Conservation (phyloP, 352 stramenopile genomes). For the Globisporangium radiosum region DNA sequence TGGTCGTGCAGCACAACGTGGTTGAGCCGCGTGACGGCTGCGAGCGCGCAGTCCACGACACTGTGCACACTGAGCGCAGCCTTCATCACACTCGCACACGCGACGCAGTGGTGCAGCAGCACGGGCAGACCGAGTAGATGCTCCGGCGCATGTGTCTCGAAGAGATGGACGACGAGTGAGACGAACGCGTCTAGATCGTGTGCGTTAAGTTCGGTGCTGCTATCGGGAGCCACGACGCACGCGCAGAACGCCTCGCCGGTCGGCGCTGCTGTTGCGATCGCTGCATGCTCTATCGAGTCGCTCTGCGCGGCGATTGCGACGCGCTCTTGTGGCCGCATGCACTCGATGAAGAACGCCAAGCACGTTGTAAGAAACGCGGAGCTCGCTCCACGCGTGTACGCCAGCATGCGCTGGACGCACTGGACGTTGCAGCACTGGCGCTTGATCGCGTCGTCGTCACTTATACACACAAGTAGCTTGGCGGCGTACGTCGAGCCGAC, state of each 20-base stretch:
- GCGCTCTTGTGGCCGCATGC: neutral
- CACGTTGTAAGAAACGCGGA: slow-evolving; percentile 24
- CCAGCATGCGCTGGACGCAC: slow-evolving; percentile 24
- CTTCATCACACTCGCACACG: slow-evolving; percentile 22
- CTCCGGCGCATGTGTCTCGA: slow-evolving; percentile 32
- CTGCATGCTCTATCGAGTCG: neutral
- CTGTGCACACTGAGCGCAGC: slow-evolving; percentile 21
- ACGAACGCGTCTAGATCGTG: slow-evolving; percentile 15
- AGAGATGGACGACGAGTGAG: slow-evolving; percentile 26
- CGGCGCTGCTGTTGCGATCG: neutral
- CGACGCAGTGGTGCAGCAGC: slow-evolving; percentile 34
- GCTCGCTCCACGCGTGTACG: slow-evolving; percentile 24
- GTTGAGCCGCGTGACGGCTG: slow-evolving; percentile 28
- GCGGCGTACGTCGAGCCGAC: slow-evolving; percentile 30
- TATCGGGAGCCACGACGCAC: slow-evolving; percentile 16
- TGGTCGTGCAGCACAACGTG: slow-evolving; percentile 33
- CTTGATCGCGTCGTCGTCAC: slow-evolving; percentile 16
- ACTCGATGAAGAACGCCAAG: slow-evolving; percentile 35
- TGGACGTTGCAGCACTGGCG: slow-evolving; percentile 16
- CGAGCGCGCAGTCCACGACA: slow-evolving; percentile 30
- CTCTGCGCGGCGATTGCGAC: neutral
- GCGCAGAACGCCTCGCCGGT: slow-evolving; percentile 22
- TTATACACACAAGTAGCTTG: slow-evolving; percentile 30
- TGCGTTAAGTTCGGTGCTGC: neutral
- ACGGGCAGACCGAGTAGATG: slow-evolving; percentile 34